Evolutionary conservation across 306 rosid species (phyloP).

Genomic region (Boehmeria nivea): DNA sequence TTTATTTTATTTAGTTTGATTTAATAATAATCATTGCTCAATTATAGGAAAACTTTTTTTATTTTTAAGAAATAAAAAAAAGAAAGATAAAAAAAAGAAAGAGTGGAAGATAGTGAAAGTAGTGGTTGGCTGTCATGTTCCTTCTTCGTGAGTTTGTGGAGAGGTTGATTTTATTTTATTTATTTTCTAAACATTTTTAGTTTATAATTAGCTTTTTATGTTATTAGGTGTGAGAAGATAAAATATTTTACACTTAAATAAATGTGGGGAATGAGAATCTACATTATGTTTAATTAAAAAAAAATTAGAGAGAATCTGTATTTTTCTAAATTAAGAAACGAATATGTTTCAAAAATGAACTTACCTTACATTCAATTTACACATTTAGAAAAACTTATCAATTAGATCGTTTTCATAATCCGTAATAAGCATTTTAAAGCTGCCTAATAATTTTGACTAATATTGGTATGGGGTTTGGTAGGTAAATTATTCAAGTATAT

Average conservation of each 20-base stretch:
- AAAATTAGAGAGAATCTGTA: background rate
- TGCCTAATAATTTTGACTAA: no score
- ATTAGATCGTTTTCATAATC: no score
- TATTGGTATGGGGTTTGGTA: no score
- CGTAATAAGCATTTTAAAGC: no score
- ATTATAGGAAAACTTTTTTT: constrained; percentile 4
- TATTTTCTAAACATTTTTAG: background rate
- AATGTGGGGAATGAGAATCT: background rate
- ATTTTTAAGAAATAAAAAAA: background rate
- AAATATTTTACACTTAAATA: background rate
- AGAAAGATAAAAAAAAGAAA: background rate
- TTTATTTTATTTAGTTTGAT: background rate
- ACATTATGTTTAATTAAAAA: background rate
- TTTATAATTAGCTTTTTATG: background rate
- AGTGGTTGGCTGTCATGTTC: constrained; percentile 33
- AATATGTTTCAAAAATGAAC: no score
- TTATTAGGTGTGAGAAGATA: background rate
- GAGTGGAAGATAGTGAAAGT: constrained; percentile 9
- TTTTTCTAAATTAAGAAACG: no score
- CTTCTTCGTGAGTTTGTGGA: constrained; percentile 7
- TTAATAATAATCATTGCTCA: constrained; percentile 26
- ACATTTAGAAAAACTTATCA: no score
- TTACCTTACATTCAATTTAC: no score
- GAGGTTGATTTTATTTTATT: background rate
- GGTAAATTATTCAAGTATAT: no score